phyloP scores from a whole-genome alignment of 2,329 filamentous ascomycete genomes.

The Colletotrichum eleusines region DNA sequence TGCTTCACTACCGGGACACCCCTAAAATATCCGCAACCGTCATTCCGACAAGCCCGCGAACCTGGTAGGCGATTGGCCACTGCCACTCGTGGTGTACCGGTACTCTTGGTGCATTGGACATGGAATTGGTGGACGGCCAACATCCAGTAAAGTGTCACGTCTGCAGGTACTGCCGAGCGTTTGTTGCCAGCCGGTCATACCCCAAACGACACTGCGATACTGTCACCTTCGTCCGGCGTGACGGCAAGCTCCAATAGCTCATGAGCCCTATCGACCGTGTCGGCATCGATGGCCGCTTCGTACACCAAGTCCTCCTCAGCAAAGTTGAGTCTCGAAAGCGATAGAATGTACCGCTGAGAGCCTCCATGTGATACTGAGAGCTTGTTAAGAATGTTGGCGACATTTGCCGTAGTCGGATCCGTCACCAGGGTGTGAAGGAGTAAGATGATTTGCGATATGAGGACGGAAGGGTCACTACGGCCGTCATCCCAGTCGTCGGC shows the following conservation, averaged over 20 bases:
- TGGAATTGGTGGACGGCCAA: not conserved
- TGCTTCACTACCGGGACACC: not conserved
- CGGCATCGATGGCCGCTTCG: slow-evolving; percentile 80
- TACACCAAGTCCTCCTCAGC: slow-evolving; percentile 81
- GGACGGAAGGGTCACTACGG: slow-evolving; percentile 52
- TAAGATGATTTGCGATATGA: slow-evolving; percentile 62
- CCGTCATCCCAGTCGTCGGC: slow-evolving; percentile 34
- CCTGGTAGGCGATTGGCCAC: slow-evolving; percentile 1
- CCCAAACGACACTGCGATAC: slow-evolving; percentile 57
- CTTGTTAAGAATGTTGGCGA: slow-evolving; percentile 76
- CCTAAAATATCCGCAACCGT: slow-evolving; percentile 30
- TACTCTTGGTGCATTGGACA: not conserved
- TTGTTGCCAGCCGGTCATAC: slow-evolving; percentile 43
- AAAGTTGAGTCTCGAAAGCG: slow-evolving; percentile 86
- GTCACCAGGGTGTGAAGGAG: slow-evolving; percentile 67
- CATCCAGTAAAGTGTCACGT: not conserved
- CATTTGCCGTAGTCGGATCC: slow-evolving; percentile 57
- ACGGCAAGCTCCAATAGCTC: slow-evolving; percentile 84
- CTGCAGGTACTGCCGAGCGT: no score
- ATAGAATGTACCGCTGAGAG: slow-evolving; percentile 84
- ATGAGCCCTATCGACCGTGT: slow-evolving; percentile 84
- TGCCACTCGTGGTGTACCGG: not conserved
- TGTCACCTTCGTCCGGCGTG: slow-evolving; percentile 76
- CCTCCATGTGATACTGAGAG: slow-evolving; percentile 77
- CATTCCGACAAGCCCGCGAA: slow-evolving; percentile 14